Percentiles rank a stretch among this genome's conserved stretches.
Conservation (phyloP, 75 land plant genomes). For the Pinus taeda region DNA sequence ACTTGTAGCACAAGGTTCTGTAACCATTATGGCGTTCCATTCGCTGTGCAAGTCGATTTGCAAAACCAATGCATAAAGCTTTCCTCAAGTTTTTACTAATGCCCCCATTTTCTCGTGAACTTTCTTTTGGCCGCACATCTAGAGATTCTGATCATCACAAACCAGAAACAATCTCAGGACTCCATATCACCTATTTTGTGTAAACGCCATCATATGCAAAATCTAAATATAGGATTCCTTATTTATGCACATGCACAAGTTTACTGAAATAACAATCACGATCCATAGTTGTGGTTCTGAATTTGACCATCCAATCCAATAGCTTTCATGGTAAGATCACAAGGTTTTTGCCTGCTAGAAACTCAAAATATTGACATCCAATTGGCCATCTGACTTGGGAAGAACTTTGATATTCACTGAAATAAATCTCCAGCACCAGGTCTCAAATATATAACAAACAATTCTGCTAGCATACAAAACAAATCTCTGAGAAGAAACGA, state of each 20-base stretch:
- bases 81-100: slow-evolving; percentile 55
- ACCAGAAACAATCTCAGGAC: neutral
- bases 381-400: neutral
- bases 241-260: neutral
- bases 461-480: neutral
- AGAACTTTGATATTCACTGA: neutral
- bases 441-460: too few species aligned
- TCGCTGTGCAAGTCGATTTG: slow-evolving; percentile 82
- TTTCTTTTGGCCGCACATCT: neutral
- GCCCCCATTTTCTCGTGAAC: slow-evolving; percentile 21
- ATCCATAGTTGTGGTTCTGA: neutral
- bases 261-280: neutral
- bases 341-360: neutral
- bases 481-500: neutral
- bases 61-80: slow-evolving; percentile 86
- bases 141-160: slow-evolving; percentile 12
- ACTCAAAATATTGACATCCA: neutral
- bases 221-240: neutral
- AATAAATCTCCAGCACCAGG: neutral
- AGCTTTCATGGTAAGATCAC: too few species aligned
- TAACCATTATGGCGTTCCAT: slow-evolving; percentile 94
- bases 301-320: neutral
- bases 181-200: neutral
- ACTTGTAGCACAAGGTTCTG: slow-evolving; percentile 64
- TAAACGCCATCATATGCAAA: neutral